phyloP scores from a whole-genome alignment of 2,329 filamentous ascomycete species.

The Diaporthe velutina region DNA sequence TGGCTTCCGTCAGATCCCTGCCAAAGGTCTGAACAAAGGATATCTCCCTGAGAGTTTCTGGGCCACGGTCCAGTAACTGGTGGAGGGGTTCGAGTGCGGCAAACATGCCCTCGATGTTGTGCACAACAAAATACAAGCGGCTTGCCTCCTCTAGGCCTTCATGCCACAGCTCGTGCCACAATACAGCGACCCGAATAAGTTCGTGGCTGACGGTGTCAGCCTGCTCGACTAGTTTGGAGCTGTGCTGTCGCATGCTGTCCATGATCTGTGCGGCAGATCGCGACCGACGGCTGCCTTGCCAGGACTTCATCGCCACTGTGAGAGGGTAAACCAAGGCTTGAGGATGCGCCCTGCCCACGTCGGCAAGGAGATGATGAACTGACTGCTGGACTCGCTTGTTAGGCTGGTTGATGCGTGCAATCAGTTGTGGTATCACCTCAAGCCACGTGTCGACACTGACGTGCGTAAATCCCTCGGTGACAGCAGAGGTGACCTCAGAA shows the following conservation, averaged over 20 bases:
- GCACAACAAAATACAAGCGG: constrained; percentile 95
- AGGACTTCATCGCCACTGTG: constrained; percentile 97
- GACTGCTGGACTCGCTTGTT: constrained; percentile 89
- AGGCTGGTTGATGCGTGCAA: constrained; percentile 96
- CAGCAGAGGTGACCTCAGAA: constrained; percentile 86
- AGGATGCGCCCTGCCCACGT: constrained; percentile 93
- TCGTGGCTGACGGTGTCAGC: constrained; percentile 96
- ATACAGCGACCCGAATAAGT: constrained; percentile 93
- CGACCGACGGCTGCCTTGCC: constrained; percentile 83
- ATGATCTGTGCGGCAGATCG: constrained; percentile 93
- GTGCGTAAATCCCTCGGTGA: constrained; percentile 90
- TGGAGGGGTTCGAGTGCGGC: constrained; percentile 90
- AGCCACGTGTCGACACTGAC: constrained; percentile 99
- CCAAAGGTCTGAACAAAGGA: constrained; percentile 99
- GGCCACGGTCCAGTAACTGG: constrained; percentile 89
- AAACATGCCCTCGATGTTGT: constrained; percentile 99
- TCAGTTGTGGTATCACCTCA: constrained; percentile 96
- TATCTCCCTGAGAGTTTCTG: constrained; percentile 93
- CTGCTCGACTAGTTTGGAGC: constrained; percentile 91
- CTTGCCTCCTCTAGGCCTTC: constrained; percentile 98
- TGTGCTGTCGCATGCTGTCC: constrained; percentile 98
- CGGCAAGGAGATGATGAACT: constrained; percentile 91
- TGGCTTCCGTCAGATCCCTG: constrained; percentile 92
- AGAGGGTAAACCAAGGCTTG: constrained; percentile 97
- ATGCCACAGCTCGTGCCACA: constrained; percentile 99